Base-by-base conservation (phyloP, 768 basidiomycete species). In the Inosperma sp. region DNA sequence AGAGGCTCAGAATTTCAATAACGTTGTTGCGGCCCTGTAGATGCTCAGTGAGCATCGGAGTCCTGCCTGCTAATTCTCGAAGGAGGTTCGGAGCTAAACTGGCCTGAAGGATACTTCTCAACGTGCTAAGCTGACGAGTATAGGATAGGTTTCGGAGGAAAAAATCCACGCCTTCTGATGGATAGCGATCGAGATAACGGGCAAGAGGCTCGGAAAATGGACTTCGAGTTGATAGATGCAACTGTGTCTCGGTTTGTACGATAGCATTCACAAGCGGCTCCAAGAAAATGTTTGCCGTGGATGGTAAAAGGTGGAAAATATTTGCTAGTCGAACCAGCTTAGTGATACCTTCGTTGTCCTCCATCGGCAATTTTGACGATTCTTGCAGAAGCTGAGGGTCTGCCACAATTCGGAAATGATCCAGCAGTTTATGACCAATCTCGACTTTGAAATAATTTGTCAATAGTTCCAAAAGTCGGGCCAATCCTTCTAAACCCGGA, bases 361-460 rank as follows among this genome's bases (percentile, higher is more conserved):
- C 78, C 19, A 91, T 72, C 1, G 93, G 89, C 4, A 88, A 76
- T 51, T 83, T 81, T 0, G 92, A 83, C 0, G 93, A 87, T 40
- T 81, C 82, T 51, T 80, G 78, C 22, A 97, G 76, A 73, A 90
- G 84, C 56, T 85, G 84, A 12, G 91, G 86, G 61, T 95, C 93
- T 21, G 95, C 90, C 17, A 99, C 86, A 30, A 87, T 83, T 35
- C 86, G 84, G 71, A 95, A 97, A 65, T 99, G 96, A 60, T 98
- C 96, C 17, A 99, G 75, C 6, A 99, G 81, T 69, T 99, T 99
- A 66, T 90, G 82, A 1, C 96, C 96, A 53, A 99, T 98, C 72
- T 99, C 96, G 14, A 99, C 95, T 67, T 97, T 98, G 83, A 99
- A 99, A 70, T 99, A 98, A 66, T 97, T 97, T 31, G 93, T 96